Percentiles rank a stretch among this genome's conserved stretches.
These are phyloP conservation scores for Solanum etuberosum DNA, from an alignment of 257 asterid species.

Conservation along the genomic window DNA sequence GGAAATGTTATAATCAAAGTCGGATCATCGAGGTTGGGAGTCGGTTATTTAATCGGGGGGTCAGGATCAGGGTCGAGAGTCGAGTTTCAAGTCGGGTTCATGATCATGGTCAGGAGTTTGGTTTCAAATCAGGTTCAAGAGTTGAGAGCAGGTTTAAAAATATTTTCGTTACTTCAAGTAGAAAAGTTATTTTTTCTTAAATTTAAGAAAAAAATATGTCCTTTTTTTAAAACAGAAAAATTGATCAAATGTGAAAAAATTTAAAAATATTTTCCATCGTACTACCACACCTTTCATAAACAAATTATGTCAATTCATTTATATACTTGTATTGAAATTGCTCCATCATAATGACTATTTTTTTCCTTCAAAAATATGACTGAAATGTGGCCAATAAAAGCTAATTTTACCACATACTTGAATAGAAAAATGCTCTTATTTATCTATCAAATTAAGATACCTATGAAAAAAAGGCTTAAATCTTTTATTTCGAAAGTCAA, in stretches of 20 bases:
- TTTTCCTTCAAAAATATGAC: neutral
- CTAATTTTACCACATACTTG: neutral
- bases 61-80: too few relatives aligned
- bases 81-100: rapidly evolving
- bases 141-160: neutral
- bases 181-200: neutral
- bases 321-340: neutral
- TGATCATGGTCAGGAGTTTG: neutral
- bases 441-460: neutral
- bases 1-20: neutral
- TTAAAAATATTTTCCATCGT: neutral
- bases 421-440: neutral
- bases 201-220: neutral
- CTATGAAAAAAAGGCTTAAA: neutral
- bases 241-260: neutral
- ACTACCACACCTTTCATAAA: neutral
- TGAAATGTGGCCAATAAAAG: neutral
- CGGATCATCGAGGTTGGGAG: neutral
- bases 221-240: too few relatives aligned
- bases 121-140: too few relatives aligned
- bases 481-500: neutral
- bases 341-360: neutral
- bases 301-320: neutral
- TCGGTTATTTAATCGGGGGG: neutral
- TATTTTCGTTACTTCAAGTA: neutral